Evolutionary conservation across 768 basidiomycete genomes (phyloP), one percentile per base, ranked within the genome.

Genomic region (Dictyophora rubrovolvata): DNA sequence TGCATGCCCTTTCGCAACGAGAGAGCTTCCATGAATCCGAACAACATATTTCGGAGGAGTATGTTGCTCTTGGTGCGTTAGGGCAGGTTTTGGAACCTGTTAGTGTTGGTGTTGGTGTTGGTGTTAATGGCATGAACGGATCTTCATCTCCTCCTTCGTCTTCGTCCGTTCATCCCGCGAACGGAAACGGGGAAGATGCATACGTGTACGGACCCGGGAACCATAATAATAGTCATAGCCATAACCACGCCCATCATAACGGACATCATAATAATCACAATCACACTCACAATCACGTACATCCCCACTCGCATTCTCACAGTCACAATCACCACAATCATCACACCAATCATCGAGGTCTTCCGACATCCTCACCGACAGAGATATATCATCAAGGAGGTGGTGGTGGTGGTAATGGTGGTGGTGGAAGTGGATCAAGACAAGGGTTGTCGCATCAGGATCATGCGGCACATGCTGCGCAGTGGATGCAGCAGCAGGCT

Each of bases 401-500:
- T 7, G 28, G 28, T 3, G 7, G 28, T 28, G 28, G 28, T 3
- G 28, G 28, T 3, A 7, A 7, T 28, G 7, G 28, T 28, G 28
- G 28, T 3, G 7, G 28, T 28, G 28, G 28, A 28, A 11, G 17
- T 1, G 17, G 48, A 12, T 35, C 50, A 8, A 22, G 48, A 11
- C 18, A 37, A n/a, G 33, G 48, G 2, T 22, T 51, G 12, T 14
- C 42, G 14, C 42, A 42, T 42, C 49, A 59, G 17, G n/a, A 47
- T 16, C 56, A 58, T n/a, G 21, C 18, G 33, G 14, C n/a, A 11
- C 49, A 57, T 48, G 50, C 49, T n/a, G 49, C 48, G 22, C 49
- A 59, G 50, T 59, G 57, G 57, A 23, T 59, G 17, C 57, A 59
- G 34, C 49, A 59, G 20, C 57, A 59, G 49, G 49, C 57, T 21